Percentiles rank a stretch among this genome's conserved stretches.
Conservation (phyloP, 495 filamentous ascomycete genomes). For the Aspergillus avenaceus region DNA sequence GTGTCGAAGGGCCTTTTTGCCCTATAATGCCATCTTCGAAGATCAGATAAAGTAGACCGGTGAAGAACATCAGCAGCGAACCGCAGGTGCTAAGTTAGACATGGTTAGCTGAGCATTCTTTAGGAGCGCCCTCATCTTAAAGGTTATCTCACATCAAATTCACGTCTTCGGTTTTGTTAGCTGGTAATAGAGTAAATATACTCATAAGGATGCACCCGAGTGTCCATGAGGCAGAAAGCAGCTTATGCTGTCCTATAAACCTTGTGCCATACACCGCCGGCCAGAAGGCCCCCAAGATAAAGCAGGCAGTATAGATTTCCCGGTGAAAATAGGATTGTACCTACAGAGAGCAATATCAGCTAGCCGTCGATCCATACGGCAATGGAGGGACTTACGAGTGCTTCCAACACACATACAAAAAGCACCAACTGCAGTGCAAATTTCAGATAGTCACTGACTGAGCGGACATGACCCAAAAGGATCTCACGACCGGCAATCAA, state of each 20-base stretch:
- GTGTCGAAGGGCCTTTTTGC: conserved; percentile 9
- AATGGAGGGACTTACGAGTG: conserved; percentile 54
- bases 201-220: conserved; percentile 79
- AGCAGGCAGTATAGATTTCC: conserved; percentile 81
- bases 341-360: conserved; percentile 27
- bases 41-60: conserved; percentile 76
- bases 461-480: conserved; percentile 64
- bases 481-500: conserved; percentile 62
- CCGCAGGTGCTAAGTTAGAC: conserved; percentile 59
- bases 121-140: neutral
- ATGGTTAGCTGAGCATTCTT: neutral
- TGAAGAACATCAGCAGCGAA: conserved; percentile 70
- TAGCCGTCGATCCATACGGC: neutral
- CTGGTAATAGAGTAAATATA: conserved; percentile 83
- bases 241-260: conserved; percentile 62
- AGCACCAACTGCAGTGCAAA: conserved; percentile 54
- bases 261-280: conserved; percentile 66
- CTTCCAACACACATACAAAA: conserved; percentile 74
- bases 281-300: conserved; percentile 71
- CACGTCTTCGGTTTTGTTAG: conserved; percentile 75
- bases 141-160: conserved; percentile 59
- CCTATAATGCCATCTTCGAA: conserved; percentile 70
- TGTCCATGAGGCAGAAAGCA: conserved; percentile 69
- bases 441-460: conserved; percentile 49
- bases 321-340: conserved; percentile 86